Evolutionary conservation across 2,329 filamentous ascomycete genomes (phyloP).

Genomic region (Ambrosiella xylebori): DNA sequence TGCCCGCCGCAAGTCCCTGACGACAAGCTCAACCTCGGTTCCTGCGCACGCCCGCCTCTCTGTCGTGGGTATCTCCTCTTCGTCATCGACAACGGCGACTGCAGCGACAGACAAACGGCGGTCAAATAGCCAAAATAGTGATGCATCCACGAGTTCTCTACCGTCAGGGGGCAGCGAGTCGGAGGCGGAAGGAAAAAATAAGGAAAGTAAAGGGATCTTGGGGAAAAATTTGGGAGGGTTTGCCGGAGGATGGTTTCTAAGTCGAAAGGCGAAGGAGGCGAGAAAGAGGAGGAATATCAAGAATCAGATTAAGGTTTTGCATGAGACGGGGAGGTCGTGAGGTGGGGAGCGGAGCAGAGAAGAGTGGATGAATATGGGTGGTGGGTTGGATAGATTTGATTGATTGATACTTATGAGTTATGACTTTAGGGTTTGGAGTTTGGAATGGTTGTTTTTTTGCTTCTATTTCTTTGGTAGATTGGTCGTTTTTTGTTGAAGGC

Average conservation of each 20-base stretch:
- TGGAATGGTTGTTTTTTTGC: not conserved
- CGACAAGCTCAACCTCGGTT: not conserved
- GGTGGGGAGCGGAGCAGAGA: not conserved
- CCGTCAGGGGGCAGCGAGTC: not conserved
- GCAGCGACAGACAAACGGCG: not conserved
- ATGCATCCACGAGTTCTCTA: not conserved
- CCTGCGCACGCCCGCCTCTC: not conserved
- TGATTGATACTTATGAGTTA: not conserved
- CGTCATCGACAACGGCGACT: not conserved
- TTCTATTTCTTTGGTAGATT: not conserved
- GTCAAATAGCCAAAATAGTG: not conserved
- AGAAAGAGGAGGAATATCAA: slow-evolving; percentile 22
- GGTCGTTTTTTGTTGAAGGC: not conserved
- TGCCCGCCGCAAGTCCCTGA: not conserved
- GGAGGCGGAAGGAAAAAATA: not conserved
- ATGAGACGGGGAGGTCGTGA: slow-evolving; percentile 14
- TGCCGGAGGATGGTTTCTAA: slow-evolving; percentile 8
- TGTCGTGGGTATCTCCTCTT: not conserved
- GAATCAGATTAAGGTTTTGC: slow-evolving; percentile 22
- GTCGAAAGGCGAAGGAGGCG: slow-evolving; percentile 17
- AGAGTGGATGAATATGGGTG: too few relatives aligned
- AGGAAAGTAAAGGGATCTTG: not conserved
- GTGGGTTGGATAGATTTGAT: not conserved
- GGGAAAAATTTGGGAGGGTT: slow-evolving; percentile 7
- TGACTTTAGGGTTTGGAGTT: not conserved